These are phyloP conservation scores for Podaxis sp. DNA, from an alignment of 768 basidiomycete genomes.

Conservation along the genomic window DNA sequence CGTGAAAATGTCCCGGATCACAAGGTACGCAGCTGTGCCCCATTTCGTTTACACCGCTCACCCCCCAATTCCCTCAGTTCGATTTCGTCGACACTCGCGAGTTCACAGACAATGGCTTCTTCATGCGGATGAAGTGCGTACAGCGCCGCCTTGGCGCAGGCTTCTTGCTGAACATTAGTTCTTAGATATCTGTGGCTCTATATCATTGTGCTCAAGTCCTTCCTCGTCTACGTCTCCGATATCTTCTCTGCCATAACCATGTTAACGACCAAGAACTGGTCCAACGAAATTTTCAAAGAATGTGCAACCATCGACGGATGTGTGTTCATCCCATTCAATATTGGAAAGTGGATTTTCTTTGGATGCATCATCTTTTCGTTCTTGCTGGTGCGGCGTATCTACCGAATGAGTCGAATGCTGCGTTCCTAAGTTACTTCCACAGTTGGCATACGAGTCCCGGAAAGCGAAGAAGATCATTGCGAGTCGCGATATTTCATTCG, in stretches of 20 bases:
- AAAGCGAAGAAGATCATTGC: conserved; percentile 94
- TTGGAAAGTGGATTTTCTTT: conserved; percentile 95
- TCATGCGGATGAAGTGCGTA: conserved; percentile 82
- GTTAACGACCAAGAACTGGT: conserved; percentile 89
- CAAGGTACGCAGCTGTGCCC: conserved; percentile 58
- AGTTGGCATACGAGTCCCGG: conserved; percentile 87
- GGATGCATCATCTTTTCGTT: conserved; percentile 99
- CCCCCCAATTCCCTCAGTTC: conserved; percentile 54
- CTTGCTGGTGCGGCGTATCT: conserved; percentile 63
- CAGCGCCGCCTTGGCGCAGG: background rate
- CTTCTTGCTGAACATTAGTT: conserved; percentile 7
- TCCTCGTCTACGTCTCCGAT: conserved; percentile 96
- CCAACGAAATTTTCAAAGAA: conserved; percentile 83
- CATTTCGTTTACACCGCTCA: background rate
- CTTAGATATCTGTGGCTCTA: conserved; percentile 90
- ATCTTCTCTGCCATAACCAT: conserved; percentile 97
- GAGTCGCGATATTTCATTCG: conserved; percentile 95
- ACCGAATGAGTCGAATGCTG: background rate
- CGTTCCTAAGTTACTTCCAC: background rate
- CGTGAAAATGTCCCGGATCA: conserved; percentile 96
- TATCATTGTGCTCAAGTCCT: conserved; percentile 89
- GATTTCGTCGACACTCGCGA: conserved; percentile 95
- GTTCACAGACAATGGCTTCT: conserved; percentile 84
- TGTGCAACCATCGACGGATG: conserved; percentile 66
- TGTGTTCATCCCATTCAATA: conserved; percentile 81